A percentile compares a stretch with the other conserved stretches of the same genome.
Evolutionary conservation across 768 basidiomycete species (phyloP).

Genomic region (Termitomyces sp.): DNA sequence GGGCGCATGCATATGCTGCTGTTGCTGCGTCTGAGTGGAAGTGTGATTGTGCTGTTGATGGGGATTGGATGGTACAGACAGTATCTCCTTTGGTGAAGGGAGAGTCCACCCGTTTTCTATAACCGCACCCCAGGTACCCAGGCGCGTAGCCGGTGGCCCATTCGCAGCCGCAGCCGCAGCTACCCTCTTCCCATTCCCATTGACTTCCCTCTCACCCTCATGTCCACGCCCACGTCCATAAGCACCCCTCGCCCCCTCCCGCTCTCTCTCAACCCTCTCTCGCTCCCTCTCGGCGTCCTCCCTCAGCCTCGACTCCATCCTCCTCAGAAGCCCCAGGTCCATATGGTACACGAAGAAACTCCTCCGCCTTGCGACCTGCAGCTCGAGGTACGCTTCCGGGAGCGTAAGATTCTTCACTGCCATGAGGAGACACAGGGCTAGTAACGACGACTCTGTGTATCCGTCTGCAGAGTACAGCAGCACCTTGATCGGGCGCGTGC

Average conservation of each 20-base stretch:
- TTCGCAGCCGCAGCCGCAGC: constrained; percentile 3
- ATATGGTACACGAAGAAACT: constrained; percentile 90
- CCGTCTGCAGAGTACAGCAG: constrained; percentile 83
- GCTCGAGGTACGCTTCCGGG: constrained; percentile 89
- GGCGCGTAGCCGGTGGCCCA: background rate
- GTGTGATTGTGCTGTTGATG: constrained; percentile 8
- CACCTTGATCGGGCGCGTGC: constrained; percentile 65
- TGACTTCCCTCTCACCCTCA: constrained; percentile 8
- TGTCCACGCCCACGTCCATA: constrained; percentile 6
- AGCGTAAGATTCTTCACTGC: constrained; percentile 58
- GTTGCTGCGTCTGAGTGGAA: background rate
- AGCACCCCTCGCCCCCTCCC: constrained; percentile 6
- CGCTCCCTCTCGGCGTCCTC: constrained; percentile 39
- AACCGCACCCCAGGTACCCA: constrained; percentile 5
- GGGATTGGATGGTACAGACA: background rate
- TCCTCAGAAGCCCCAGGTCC: constrained; percentile 70
- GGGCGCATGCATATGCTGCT: background rate
- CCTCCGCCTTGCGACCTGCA: constrained; percentile 76
- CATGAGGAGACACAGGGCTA: constrained; percentile 88
- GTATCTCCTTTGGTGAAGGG: background rate
- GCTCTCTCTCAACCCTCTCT: constrained; percentile 19
- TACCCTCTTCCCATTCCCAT: constrained; percentile 25
- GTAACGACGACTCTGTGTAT: constrained; percentile 89
- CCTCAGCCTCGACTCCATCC: constrained; percentile 54
- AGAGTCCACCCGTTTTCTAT: constrained; percentile 4